Evolutionary conservation across 148 eudicot species (phyloP).

Genomic region (Dysphania ambrosioides): DNA sequence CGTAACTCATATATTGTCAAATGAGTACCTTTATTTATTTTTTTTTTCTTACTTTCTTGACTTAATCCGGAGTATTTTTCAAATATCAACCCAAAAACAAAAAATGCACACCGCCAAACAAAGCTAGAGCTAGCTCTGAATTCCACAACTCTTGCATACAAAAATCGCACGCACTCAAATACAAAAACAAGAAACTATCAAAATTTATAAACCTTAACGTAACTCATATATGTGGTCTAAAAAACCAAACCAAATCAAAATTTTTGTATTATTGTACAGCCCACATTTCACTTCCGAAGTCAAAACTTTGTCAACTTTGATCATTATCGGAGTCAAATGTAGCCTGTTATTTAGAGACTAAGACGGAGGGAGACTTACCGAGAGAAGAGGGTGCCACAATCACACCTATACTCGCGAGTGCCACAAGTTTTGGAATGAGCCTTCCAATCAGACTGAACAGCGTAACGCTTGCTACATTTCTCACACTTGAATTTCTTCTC

Average conservation of each 20-base stretch:
- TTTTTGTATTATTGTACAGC: neutral
- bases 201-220: neutral
- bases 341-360: neutral
- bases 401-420: constrained; percentile 43
- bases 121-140: constrained; percentile 29
- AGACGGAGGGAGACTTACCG: constrained; percentile 28
- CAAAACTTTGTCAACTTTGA: constrained; percentile 3
- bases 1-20: constrained; percentile 17
- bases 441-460: constrained; percentile 53
- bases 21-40: constrained; percentile 22
- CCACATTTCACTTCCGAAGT: constrained; percentile 7
- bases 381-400: constrained; percentile 48
- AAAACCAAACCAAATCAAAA: neutral
- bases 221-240: neutral
- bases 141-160: constrained; percentile 17
- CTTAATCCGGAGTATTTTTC: constrained; percentile 13
- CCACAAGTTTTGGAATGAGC: constrained; percentile 54
- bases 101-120: constrained; percentile 2
- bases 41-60: constrained; percentile 5
- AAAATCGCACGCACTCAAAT: constrained; percentile 11
- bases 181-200: neutral
- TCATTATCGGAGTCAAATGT: neutral
- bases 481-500: constrained; percentile 52
- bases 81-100: constrained; percentile 10
- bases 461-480: constrained; percentile 43